phyloP scores from a whole-genome alignment of 2,329 filamentous ascomycete genomes.

The Xylariaceae sp. region DNA sequence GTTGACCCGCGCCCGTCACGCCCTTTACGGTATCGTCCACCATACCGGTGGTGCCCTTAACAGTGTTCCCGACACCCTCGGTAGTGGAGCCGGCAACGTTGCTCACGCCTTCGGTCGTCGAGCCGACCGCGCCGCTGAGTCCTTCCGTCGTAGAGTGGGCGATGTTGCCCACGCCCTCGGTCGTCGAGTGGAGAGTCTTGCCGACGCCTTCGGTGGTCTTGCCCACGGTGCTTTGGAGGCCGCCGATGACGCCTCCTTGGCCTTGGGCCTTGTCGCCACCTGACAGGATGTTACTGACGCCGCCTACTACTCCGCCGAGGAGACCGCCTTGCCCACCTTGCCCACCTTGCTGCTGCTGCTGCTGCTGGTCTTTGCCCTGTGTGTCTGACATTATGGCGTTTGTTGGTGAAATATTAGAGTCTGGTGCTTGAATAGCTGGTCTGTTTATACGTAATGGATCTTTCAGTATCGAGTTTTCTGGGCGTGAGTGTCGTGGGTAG shows the following conservation, averaged over 20 bases:
- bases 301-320: slow-evolving; percentile 32
- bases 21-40: slow-evolving; percentile 26
- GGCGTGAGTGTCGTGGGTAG: neutral
- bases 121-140: slow-evolving; percentile 19
- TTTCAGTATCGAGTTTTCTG: neutral
- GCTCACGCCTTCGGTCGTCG: slow-evolving; percentile 30
- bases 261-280: slow-evolving; percentile 35
- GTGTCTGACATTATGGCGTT: neutral
- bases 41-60: slow-evolving; percentile 25
- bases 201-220: slow-evolving; percentile 33
- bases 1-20: slow-evolving; percentile 16
- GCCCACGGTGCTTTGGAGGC: slow-evolving; percentile 28
- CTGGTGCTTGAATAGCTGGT: neutral
- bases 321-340: slow-evolving; percentile 24
- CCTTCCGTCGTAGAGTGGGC: slow-evolving; percentile 32
- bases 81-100: slow-evolving; percentile 27
- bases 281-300: slow-evolving; percentile 35
- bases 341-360: slow-evolving; percentile 23
- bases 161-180: slow-evolving; percentile 27
- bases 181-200: slow-evolving; percentile 27
- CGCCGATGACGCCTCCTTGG: slow-evolving; percentile 35
- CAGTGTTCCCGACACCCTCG: slow-evolving; percentile 31
- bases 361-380: slow-evolving; percentile 6
- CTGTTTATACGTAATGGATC: neutral
- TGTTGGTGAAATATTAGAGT: neutral